phyloP scores from a whole-genome alignment of 345 rosid species.

The Salix caprea region DNA sequence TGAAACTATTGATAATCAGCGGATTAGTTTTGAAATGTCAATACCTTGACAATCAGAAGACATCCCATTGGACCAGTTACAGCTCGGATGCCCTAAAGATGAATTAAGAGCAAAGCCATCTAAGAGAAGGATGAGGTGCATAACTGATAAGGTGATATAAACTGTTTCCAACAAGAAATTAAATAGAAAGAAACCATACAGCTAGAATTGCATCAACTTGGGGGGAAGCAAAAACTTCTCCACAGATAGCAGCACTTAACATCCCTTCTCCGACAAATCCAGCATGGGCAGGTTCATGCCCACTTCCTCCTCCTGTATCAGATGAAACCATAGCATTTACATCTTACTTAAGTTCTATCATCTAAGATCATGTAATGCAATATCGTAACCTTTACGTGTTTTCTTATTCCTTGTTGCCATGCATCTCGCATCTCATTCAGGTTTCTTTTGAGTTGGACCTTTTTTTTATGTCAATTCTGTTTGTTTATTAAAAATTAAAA shows the following conservation, averaged over 20 bases:
- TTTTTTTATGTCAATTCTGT: background rate
- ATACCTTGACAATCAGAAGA: conserved; percentile 85
- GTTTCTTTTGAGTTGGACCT: background rate
- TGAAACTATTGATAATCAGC: background rate
- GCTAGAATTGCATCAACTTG: conserved; percentile 91
- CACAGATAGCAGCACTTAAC: conserved; percentile 95
- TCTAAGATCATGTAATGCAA: background rate
- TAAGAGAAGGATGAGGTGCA: background rate
- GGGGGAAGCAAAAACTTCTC: conserved; percentile 93
- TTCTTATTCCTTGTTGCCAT: background rate
- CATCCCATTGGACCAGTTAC: conserved; percentile 97
- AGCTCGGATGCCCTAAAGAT: conserved; percentile 85
- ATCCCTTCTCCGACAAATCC: conserved; percentile 99
- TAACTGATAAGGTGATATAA: background rate
- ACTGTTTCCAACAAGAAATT: background rate
- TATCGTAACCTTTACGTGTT: background rate
- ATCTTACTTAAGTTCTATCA: background rate
- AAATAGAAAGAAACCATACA: conserved; percentile 40
- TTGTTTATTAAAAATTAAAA: background rate
- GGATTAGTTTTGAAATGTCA: conserved; percentile 10
- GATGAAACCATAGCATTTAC: background rate
- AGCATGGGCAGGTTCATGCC: conserved; percentile 98
- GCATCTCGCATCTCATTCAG: background rate
- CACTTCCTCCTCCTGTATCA: conserved; percentile 89
- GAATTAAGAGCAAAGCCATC: conserved; percentile 14